Conservation (phyloP, 2,329 filamentous ascomycete genomes). For the Plectosphaerella plurivora region DNA sequence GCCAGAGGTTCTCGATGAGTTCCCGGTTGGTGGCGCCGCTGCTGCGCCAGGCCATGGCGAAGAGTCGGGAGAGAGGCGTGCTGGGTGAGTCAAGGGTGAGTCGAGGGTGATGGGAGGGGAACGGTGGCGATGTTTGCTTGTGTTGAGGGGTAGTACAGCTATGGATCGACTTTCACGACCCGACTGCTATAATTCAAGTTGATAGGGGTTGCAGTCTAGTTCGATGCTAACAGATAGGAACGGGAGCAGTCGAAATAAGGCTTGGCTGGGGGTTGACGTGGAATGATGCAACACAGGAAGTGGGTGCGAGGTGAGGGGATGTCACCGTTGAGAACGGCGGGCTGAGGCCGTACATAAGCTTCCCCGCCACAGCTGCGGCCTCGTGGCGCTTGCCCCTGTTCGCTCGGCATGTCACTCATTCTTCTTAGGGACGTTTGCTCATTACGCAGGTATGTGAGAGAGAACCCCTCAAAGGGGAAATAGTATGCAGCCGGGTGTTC, state of each 20-base stretch:
- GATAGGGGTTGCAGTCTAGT: too few species aligned
- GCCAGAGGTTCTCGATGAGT: conserved; percentile 73
- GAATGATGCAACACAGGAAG: conserved; percentile 1
- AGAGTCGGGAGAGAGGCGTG: neutral
- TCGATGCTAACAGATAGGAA: neutral
- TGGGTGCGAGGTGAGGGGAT: neutral
- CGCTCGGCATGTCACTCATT: neutral
- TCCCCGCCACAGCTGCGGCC: neutral
- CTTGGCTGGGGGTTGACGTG: neutral
- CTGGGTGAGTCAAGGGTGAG: neutral
- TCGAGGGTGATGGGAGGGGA: conserved; percentile 7
- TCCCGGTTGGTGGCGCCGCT: conserved; percentile 69
- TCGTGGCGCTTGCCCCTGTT: neutral
- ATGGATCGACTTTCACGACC: neutral
- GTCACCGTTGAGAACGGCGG: neutral
- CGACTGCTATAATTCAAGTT: too few species aligned
- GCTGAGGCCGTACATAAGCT: neutral
- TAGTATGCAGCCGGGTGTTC: too few species aligned
- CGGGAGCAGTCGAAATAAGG: neutral
- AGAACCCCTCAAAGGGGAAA: too few species aligned
- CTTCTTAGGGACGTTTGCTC: too few species aligned
- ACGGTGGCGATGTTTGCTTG: conserved; percentile 5
- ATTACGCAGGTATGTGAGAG: too few species aligned
- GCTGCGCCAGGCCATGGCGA: conserved; percentile 84
- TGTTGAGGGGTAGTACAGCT: neutral